phyloP scores from a whole-genome alignment of 2,329 filamentous ascomycete species.

The Pseudogymnoascus sp. region DNA sequence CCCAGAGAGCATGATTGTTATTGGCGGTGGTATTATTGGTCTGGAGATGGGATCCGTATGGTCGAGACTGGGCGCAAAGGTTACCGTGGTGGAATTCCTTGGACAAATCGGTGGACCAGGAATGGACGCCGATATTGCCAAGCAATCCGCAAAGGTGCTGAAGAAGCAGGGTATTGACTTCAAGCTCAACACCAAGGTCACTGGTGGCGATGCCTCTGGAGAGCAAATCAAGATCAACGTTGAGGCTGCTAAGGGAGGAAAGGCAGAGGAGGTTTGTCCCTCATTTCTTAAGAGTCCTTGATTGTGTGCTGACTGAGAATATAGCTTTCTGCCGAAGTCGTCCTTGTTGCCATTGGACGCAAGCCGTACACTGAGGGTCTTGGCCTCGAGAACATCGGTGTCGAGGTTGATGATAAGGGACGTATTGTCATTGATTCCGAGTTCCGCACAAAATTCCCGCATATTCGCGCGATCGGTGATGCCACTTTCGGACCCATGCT shows the following conservation, averaged over 20 bases:
- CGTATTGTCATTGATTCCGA: slow-evolving; percentile 96
- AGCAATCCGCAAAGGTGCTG: slow-evolving; percentile 84
- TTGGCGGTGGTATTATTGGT: slow-evolving; percentile 97
- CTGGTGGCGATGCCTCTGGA: slow-evolving; percentile 71
- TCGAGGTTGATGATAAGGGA: slow-evolving; percentile 87
- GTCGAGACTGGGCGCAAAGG: slow-evolving; percentile 87
- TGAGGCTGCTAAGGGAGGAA: slow-evolving; percentile 93
- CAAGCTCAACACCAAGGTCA: slow-evolving; percentile 95
- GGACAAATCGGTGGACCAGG: slow-evolving; percentile 94
- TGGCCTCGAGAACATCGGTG: slow-evolving; percentile 85
- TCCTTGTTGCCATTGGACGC: slow-evolving; percentile 93
- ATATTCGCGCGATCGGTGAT: slow-evolving; percentile 95
- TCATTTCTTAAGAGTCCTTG: neutral
- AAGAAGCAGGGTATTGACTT: slow-evolving; percentile 97
- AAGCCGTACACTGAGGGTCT: slow-evolving; percentile 89
- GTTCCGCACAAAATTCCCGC: slow-evolving; percentile 94
- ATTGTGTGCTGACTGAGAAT: slow-evolving; percentile 13
- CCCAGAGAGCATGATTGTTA: slow-evolving; percentile 93
- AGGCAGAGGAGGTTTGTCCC: slow-evolving; percentile 71
- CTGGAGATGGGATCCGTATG: slow-evolving; percentile 98
- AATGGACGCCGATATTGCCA: slow-evolving; percentile 92
- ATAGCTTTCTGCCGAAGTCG: slow-evolving; percentile 86
- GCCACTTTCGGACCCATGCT: slow-evolving; percentile 98
- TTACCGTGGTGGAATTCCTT: slow-evolving; percentile 95
- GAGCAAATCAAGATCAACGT: slow-evolving; percentile 74